Evolutionary conservation across 148 eudicot genomes (phyloP).

Genomic region (Rhododendron vialii): DNA sequence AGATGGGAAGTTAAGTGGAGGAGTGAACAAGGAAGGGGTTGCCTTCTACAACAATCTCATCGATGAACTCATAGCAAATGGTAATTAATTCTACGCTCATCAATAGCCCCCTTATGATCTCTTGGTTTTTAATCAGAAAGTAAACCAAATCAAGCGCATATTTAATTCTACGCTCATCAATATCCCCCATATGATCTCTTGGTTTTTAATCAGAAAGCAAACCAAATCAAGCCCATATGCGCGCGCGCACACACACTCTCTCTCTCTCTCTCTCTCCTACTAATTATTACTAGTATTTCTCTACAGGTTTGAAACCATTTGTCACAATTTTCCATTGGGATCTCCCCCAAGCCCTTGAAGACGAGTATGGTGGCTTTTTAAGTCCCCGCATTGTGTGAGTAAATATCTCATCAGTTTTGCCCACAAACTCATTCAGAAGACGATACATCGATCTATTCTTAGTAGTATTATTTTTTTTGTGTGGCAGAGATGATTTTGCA

Average conservation of each 20-base stretch:
- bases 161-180: neutral
- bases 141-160: neutral
- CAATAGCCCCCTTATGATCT: neutral
- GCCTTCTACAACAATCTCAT: neutral
- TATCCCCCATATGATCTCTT: neutral
- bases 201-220: neutral
- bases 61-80: neutral
- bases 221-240: neutral
- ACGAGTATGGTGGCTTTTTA: conserved; percentile 8
- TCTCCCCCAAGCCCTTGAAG: conserved; percentile 16
- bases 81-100: neutral
- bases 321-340: conserved; percentile 18
- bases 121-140: neutral
- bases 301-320: neutral
- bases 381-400: conserved; percentile 15
- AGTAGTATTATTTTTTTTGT: too few species aligned
- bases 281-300: neutral
- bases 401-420: neutral
- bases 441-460: too few species aligned
- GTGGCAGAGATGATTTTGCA: conserved; percentile 20
- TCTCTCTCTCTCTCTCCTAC: neutral
- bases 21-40: neutral
- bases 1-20: neutral
- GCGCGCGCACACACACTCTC: neutral
- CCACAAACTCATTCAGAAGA: too few species aligned